These are phyloP conservation scores for Rhodotorula mucilaginosa DNA, from an alignment of 1,284 basidiomycete genomes.

Conservation along the genomic window DNA sequence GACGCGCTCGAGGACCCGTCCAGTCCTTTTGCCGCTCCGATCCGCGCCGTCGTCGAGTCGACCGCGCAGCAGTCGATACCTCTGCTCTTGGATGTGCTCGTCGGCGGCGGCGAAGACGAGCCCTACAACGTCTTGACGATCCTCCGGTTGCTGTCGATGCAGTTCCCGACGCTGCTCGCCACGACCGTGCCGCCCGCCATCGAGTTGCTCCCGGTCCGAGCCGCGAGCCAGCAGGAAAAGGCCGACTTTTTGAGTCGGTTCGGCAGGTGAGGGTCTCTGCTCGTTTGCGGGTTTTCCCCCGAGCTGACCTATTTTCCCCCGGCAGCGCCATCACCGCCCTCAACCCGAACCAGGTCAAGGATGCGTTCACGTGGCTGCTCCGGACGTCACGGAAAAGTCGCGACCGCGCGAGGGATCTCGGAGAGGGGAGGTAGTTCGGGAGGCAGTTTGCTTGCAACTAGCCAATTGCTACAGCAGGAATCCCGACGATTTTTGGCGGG, in stretches of 20 bases:
- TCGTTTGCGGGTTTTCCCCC: too few relatives aligned
- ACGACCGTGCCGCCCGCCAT: conserved; percentile 70
- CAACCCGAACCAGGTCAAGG: conserved; percentile 74
- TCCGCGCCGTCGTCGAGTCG: conserved; percentile 66
- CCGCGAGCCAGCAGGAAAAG: conserved; percentile 68
- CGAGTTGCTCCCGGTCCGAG: conserved; percentile 64
- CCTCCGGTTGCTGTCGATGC: conserved; percentile 65
- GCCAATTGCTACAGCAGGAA: not conserved
- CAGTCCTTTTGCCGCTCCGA: conserved; percentile 57
- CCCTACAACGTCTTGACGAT: conserved; percentile 71
- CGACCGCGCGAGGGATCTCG: conserved; percentile 28
- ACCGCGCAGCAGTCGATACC: conserved; percentile 71
- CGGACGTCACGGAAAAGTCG: conserved; percentile 32
- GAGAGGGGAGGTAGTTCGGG: conserved; percentile 29
- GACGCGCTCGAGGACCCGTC: conserved; percentile 48
- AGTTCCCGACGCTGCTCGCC: conserved; percentile 67
- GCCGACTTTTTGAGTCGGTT: conserved; percentile 70
- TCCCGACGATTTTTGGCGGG: not conserved
- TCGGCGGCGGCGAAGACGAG: conserved; percentile 85
- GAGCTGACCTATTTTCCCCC: not conserved
- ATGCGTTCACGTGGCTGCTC: conserved; percentile 56
- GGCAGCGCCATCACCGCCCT: conserved; percentile 62
- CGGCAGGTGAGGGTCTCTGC: conserved; percentile 58
- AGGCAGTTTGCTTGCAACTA: not conserved
- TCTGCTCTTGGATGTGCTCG: conserved; percentile 71